phyloP scores from a whole-genome alignment of 768 basidiomycete species.

The Podaxis mareebaensis region DNA sequence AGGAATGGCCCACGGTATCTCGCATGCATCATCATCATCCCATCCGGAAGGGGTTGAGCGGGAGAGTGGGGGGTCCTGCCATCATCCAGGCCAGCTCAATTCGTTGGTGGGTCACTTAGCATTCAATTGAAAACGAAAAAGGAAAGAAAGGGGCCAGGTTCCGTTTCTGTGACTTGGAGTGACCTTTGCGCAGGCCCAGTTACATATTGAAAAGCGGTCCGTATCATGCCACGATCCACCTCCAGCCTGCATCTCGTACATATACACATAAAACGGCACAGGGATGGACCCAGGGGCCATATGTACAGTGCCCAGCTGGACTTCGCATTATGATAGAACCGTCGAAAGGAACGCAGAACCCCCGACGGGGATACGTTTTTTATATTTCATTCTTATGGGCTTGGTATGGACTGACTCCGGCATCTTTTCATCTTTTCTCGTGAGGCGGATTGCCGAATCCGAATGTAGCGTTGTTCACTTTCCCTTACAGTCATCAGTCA shows the following conservation, averaged over 20 bases:
- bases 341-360: background rate
- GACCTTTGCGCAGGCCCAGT: background rate
- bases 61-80: background rate
- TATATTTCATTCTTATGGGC: constrained; percentile 8
- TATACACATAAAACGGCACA: background rate
- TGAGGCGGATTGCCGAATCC: constrained; percentile 1
- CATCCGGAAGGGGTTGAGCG: background rate
- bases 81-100: constrained; percentile 6
- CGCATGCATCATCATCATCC: background rate
- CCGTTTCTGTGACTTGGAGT: constrained; percentile 2
- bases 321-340: background rate
- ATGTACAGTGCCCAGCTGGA: background rate
- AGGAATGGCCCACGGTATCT: background rate
- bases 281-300: background rate
- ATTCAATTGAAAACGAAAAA: constrained; percentile 3
- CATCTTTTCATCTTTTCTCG: constrained; percentile 10
- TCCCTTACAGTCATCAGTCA: constrained; percentile 8
- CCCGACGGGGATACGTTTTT: constrained; percentile 10
- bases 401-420: constrained; percentile 8
- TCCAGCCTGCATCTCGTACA: background rate
- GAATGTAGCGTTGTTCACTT: background rate
- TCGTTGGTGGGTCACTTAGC: background rate
- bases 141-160: constrained; percentile 13
- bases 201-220: background rate
- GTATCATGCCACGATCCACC: background rate